A percentile compares a stretch with the other conserved stretches of the same genome.
phyloP scores from a whole-genome alignment of 805 yeast species.

The Wickerhamiella occidentalis region DNA sequence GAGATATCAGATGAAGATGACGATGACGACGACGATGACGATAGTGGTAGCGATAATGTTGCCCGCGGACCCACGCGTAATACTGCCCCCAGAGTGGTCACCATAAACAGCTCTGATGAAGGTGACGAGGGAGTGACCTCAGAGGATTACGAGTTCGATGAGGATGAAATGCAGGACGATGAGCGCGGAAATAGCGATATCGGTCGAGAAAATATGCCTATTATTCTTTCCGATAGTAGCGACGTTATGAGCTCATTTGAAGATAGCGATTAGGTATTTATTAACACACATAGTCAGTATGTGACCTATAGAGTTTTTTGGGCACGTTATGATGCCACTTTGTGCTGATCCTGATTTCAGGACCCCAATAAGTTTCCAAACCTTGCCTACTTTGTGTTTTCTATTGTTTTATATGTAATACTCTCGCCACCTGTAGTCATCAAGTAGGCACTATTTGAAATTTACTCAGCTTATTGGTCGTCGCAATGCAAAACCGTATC shows the following conservation, averaged over 20 bases:
- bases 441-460: not conserved
- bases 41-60: not conserved
- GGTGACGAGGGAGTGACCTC: not conserved
- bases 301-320: not conserved
- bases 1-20: not conserved
- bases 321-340: too few relatives aligned
- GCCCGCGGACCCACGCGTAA: not conserved
- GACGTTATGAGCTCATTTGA: conserved; percentile 8
- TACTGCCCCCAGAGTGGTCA: not conserved
- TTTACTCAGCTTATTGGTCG: conserved; percentile 11
- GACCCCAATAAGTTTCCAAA: too few relatives aligned
- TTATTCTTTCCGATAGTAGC: conserved; percentile 4
- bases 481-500: conserved; percentile 17
- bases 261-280: conserved; percentile 8
- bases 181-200: not conserved
- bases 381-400: too few relatives aligned
- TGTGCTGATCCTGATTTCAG: too few relatives aligned
- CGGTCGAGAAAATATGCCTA: conserved; percentile 7
- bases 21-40: not conserved
- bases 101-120: not conserved
- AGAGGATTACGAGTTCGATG: not conserved
- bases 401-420: not conserved
- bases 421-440: not conserved
- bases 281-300: not conserved
- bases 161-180: not conserved